phyloP scores from a whole-genome alignment of 495 filamentous ascomycete genomes.

The Beverwykella pulmonaria region DNA sequence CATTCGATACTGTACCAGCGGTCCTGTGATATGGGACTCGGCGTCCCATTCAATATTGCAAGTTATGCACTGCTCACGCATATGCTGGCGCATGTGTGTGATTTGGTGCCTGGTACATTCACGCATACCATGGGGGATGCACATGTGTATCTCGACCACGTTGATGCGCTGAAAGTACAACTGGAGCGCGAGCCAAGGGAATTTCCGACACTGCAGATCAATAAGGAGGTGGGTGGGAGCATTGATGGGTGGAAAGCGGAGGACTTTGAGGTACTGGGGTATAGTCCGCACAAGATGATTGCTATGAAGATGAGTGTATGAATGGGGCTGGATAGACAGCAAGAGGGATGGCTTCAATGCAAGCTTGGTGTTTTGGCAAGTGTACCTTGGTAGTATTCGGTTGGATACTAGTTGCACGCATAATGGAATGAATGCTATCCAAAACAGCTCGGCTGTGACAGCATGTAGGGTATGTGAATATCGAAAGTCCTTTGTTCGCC shows the following conservation, averaged over 20 bases:
- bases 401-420: too few relatives aligned
- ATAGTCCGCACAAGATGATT: constrained; percentile 86
- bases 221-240: constrained; percentile 63
- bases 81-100: constrained; percentile 86
- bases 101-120: constrained; percentile 78
- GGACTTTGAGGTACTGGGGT: constrained; percentile 86
- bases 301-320: constrained; percentile 98
- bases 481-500: too few relatives aligned
- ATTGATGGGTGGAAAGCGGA: constrained; percentile 86
- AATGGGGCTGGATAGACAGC: constrained; percentile 13
- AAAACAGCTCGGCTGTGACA: too few relatives aligned
- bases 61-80: constrained; percentile 90
- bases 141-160: constrained; percentile 91
- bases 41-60: constrained; percentile 97
- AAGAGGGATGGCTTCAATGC: too few relatives aligned
- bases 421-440: too few relatives aligned
- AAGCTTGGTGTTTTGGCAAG: too few relatives aligned
- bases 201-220: constrained; percentile 77
- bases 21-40: constrained; percentile 95
- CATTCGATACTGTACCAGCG: constrained; percentile 89
- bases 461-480: too few relatives aligned
- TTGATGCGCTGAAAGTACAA: constrained; percentile 82
- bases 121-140: constrained; percentile 96
- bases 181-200: constrained; percentile 74
- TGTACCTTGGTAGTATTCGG: background rate